phyloP scores from a whole-genome alignment of 169 alveolate species.

The Cryptosporidium sp. region DNA sequence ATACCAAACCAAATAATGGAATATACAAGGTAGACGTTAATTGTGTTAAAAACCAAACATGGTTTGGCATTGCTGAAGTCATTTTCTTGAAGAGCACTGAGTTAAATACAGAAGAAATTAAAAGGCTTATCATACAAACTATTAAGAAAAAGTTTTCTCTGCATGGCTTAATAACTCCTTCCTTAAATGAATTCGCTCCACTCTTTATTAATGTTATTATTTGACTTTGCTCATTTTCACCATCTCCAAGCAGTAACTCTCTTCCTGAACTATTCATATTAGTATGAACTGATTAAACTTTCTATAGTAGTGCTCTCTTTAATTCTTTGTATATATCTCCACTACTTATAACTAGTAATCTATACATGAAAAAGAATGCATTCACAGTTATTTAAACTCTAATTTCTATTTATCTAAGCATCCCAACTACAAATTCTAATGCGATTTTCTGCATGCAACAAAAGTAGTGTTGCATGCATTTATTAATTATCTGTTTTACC shows the following conservation, averaged over 20 bases:
- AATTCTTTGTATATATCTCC: not conserved
- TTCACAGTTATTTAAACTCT: not conserved
- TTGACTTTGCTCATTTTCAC: not conserved
- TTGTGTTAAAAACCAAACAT: slow-evolving; percentile 77
- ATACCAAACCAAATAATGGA: slow-evolving; percentile 74
- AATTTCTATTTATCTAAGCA: not conserved
- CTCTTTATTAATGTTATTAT: not conserved
- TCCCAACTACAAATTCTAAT: not conserved
- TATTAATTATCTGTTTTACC: not conserved
- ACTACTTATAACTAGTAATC: not conserved
- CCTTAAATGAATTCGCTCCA: not conserved
- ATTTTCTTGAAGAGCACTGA: slow-evolving; percentile 64
- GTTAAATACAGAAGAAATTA: slow-evolving; percentile 58
- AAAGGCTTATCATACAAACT: slow-evolving; percentile 28
- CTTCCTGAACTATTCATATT: not conserved
- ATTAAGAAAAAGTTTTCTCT: slow-evolving; percentile 24
- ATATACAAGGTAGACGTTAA: slow-evolving; percentile 66
- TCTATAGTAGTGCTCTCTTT: not conserved
- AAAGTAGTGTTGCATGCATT: not conserved
- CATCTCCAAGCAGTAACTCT: not conserved
- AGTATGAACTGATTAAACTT: not conserved
- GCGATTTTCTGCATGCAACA: not conserved
- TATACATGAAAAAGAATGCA: not conserved
- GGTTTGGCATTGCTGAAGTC: slow-evolving; percentile 80
- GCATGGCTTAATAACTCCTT: slow-evolving; percentile 29